These are phyloP conservation scores for Xylariaceae sp. DNA, from an alignment of 2,329 filamentous ascomycete species.

Conservation along the genomic window DNA sequence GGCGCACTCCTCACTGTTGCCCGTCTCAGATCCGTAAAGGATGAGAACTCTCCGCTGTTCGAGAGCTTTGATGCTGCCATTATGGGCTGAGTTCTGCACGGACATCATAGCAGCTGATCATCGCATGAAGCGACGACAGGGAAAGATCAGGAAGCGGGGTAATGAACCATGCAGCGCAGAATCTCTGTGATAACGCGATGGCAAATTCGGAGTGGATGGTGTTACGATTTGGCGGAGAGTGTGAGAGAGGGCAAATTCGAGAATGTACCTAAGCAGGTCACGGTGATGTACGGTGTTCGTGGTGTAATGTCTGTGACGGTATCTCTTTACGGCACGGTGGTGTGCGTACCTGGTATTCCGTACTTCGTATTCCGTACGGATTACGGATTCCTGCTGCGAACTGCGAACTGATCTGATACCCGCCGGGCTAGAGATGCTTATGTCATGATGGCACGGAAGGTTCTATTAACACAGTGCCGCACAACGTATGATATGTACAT, in stretches of 20 bases:
- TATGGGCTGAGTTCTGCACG: conserved; percentile 16
- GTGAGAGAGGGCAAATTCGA: too few relatives aligned
- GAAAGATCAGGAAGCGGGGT: not conserved
- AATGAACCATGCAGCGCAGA: not conserved
- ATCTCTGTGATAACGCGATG: not conserved
- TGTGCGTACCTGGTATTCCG: too few relatives aligned
- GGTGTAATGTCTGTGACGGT: too few relatives aligned
- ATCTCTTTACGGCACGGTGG: too few relatives aligned
- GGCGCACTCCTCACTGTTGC: conserved; percentile 87
- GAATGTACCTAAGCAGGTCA: too few relatives aligned
- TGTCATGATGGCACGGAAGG: not conserved
- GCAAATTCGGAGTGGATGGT: not conserved
- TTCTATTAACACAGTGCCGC: not conserved
- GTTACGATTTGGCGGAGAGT: too few relatives aligned
- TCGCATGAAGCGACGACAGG: not conserved
- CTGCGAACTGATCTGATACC: too few relatives aligned
- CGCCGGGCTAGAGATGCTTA: not conserved
- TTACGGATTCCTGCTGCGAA: too few relatives aligned
- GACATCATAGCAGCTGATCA: conserved; percentile 18
- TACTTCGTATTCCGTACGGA: too few relatives aligned
- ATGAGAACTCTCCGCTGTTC: conserved; percentile 53
- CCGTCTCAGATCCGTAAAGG: conserved; percentile 91
- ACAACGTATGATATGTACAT: too few relatives aligned
- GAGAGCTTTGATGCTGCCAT: conserved; percentile 27
- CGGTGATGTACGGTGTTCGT: too few relatives aligned